These are phyloP conservation scores for Penicillium sp. DNA, from an alignment of 2,329 filamentous ascomycete genomes.

Conservation along the genomic window DNA sequence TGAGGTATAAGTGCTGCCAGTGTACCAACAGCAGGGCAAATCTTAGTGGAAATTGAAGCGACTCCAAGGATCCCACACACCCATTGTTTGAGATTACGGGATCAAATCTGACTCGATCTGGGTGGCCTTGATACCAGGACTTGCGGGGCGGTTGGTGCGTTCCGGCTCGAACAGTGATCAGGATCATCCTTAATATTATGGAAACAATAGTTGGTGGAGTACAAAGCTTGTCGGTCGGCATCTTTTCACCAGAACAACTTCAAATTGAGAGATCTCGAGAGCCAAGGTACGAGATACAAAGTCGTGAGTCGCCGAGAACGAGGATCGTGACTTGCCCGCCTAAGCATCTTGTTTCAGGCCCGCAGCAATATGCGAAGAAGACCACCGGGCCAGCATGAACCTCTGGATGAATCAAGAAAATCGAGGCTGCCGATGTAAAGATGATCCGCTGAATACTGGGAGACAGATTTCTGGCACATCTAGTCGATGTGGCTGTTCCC, in stretches of 20 bases:
- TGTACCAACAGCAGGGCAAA: no score
- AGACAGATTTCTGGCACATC: no score
- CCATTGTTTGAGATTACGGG: neutral
- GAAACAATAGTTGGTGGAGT: constrained; percentile 4
- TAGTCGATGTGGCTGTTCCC: neutral
- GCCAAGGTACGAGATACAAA: neutral
- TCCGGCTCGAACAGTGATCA: neutral
- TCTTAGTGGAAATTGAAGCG: no score
- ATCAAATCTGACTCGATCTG: neutral
- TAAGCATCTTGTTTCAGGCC: no score
- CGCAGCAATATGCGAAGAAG: no score
- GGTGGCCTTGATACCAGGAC: neutral
- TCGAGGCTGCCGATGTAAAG: no score
- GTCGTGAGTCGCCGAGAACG: neutral
- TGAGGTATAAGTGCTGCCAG: no score
- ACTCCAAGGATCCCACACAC: neutral
- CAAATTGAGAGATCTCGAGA: neutral
- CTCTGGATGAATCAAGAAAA: no score
- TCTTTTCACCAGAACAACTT: neutral
- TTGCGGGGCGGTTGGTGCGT: neutral
- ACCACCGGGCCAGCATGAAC: no score
- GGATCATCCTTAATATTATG: neutral
- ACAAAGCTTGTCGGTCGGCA: constrained; percentile 1
- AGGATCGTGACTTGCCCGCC: neutral
- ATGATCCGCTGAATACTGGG: no score